Conservation (phyloP, 2,329 filamentous ascomycete species). For the Venturia effusa region DNA sequence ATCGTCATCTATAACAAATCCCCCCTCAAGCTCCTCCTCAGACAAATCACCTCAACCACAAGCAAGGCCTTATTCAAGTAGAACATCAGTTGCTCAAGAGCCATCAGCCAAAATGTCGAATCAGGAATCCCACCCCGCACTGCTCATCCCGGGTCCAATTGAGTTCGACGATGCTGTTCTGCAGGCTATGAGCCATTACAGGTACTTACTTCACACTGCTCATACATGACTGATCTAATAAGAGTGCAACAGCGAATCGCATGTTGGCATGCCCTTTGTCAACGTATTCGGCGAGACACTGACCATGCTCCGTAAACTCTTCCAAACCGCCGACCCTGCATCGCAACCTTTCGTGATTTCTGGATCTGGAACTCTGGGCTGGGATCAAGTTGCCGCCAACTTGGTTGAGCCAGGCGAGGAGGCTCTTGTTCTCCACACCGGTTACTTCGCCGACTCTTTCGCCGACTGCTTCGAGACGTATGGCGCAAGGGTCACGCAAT, state of each 20-base stretch:
- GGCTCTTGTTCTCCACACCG: slow-evolving; percentile 85
- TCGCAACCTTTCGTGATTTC: slow-evolving; percentile 90
- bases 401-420: slow-evolving; percentile 81
- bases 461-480: slow-evolving; percentile 87
- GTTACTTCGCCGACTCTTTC: slow-evolving; percentile 95
- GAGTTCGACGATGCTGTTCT: slow-evolving; percentile 97
- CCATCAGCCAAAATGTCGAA: slow-evolving; percentile 39
- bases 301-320: slow-evolving; percentile 79
- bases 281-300: slow-evolving; percentile 84
- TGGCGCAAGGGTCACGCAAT: slow-evolving; percentile 77
- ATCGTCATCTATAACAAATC: slow-evolving; percentile 48
- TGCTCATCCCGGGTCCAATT: slow-evolving; percentile 95
- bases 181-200: slow-evolving; percentile 89
- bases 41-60: slow-evolving; percentile 7
- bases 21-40: slow-evolving; percentile 43
- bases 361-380: slow-evolving; percentile 89
- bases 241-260: slow-evolving; percentile 60
- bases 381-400: slow-evolving; percentile 94
- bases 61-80: background rate
- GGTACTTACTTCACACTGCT: slow-evolving; percentile 39
- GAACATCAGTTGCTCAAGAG: slow-evolving; percentile 1
- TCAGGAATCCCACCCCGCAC: slow-evolving; percentile 53
- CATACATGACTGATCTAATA: background rate
- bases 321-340: slow-evolving; percentile 73
- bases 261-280: slow-evolving; percentile 83